Percentiles rank a stretch among this genome's conserved stretches.
Evolutionary conservation across 768 basidiomycete genomes (phyloP).

Genomic region (Auriscalpium vulgare): DNA sequence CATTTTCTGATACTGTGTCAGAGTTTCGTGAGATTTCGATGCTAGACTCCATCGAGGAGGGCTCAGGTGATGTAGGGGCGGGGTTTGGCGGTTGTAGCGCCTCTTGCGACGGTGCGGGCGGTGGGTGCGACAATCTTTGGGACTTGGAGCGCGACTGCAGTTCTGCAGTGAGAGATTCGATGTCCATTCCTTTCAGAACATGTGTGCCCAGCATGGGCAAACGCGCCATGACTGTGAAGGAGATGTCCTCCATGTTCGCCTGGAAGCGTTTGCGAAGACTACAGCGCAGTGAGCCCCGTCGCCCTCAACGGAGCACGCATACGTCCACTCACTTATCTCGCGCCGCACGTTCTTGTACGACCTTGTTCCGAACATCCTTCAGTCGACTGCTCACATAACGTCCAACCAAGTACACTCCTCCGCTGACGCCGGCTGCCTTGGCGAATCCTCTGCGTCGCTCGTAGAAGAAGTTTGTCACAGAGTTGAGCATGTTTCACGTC

Average conservation of each 20-base stretch:
- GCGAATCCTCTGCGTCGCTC: constrained; percentile 38
- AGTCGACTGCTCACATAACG: constrained; percentile 54
- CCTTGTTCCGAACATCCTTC: constrained; percentile 55
- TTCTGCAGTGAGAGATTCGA: constrained; percentile 59
- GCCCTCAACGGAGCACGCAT: background rate
- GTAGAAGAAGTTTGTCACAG: constrained; percentile 39
- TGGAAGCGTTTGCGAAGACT: constrained; percentile 69
- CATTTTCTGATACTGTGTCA: constrained; percentile 38
- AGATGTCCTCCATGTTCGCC: constrained; percentile 68
- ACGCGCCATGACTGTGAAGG: constrained; percentile 67
- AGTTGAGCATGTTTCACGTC: constrained; percentile 31
- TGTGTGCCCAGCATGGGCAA: constrained; percentile 59
- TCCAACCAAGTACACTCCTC: constrained; percentile 55
- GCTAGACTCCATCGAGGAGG: constrained; percentile 27
- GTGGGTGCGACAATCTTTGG: constrained; percentile 7
- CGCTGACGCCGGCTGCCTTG: constrained; percentile 44
- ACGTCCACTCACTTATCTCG: constrained; percentile 55
- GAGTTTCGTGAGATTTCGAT: constrained; percentile 25
- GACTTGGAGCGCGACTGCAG: constrained; percentile 38
- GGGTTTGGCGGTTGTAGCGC: constrained; percentile 1
- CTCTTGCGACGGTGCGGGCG: constrained; percentile 10
- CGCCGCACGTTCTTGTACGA: constrained; percentile 54
- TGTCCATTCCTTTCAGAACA: constrained; percentile 66
- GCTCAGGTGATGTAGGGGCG: constrained; percentile 6
- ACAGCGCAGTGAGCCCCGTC: background rate